Evolutionary conservation across 2,329 filamentous ascomycete genomes (phyloP).

Genomic region (Sclerotinia subarctica): DNA sequence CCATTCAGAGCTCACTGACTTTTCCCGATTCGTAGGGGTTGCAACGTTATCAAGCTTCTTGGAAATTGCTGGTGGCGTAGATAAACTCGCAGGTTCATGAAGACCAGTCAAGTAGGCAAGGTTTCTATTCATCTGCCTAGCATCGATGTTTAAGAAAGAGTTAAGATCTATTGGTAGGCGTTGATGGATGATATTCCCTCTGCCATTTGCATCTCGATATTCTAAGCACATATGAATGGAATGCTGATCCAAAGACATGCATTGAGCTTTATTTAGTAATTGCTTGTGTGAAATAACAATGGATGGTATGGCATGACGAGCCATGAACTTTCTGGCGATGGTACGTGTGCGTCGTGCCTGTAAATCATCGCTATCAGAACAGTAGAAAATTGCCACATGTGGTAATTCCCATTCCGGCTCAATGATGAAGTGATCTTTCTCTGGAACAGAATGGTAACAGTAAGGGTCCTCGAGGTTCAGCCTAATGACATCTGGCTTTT

Average conservation of each 20-base stretch:
- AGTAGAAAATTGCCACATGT: conserved; percentile 50
- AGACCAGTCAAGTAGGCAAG: conserved; percentile 47
- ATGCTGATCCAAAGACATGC: conserved; percentile 42
- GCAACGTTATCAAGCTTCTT: conserved; percentile 23
- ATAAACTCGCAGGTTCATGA: conserved; percentile 29
- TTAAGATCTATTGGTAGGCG: conserved; percentile 48
- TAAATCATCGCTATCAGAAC: conserved; percentile 44
- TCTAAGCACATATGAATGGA: conserved; percentile 50
- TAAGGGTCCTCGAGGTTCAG: conserved; percentile 40
- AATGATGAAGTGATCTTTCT: conserved; percentile 40
- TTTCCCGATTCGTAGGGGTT: conserved; percentile 27
- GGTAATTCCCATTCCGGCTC: conserved; percentile 48
- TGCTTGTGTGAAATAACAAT: conserved; percentile 49
- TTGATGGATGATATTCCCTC: conserved; percentile 40
- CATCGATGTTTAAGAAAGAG: conserved; percentile 51
- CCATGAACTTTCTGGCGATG: conserved; percentile 48
- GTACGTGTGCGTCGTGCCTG: conserved; percentile 42
- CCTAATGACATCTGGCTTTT: conserved; percentile 44
- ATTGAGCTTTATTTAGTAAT: conserved; percentile 40
- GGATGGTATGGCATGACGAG: conserved; percentile 46
- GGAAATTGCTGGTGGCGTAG: background rate
- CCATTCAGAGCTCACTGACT: conserved; percentile 26
- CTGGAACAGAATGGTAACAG: conserved; percentile 40
- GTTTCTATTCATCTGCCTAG: conserved; percentile 53
- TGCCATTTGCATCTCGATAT: conserved; percentile 40